Percentiles rank a stretch among this genome's conserved stretches.
Evolutionary conservation across 2,329 filamentous ascomycete species (phyloP).

Genomic region (Phaeophleospora eucalypticola): DNA sequence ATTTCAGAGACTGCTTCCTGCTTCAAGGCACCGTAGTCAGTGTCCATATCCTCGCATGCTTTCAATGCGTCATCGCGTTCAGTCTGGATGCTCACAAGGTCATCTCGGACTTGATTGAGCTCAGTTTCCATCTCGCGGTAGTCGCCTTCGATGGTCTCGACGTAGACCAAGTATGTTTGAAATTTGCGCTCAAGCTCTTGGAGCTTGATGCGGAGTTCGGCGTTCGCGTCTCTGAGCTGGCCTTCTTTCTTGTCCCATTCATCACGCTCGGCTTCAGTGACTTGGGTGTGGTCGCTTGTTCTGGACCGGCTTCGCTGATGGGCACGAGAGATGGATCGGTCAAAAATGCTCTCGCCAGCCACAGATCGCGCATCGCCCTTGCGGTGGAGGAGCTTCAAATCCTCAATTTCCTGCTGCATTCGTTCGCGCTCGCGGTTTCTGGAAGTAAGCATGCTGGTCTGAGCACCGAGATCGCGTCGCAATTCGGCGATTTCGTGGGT

Average conservation of each 20-base stretch:
- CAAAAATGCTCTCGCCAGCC: slow-evolving; percentile 83
- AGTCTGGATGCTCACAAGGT: slow-evolving; percentile 70
- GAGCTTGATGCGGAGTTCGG: slow-evolving; percentile 79
- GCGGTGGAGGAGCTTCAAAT: slow-evolving; percentile 82
- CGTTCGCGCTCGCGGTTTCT: slow-evolving; percentile 92
- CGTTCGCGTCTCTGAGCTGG: slow-evolving; percentile 79
- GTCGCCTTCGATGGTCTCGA: slow-evolving; percentile 67
- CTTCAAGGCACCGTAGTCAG: slow-evolving; percentile 50
- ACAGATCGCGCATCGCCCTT: slow-evolving; percentile 61
- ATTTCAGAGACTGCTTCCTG: slow-evolving; percentile 58
- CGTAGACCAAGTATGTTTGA: slow-evolving; percentile 72
- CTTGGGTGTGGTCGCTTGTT: slow-evolving; percentile 63
- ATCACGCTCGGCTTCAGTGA: slow-evolving; percentile 79
- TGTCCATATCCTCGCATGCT: slow-evolving; percentile 63
- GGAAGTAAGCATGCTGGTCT: slow-evolving; percentile 96
- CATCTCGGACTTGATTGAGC: slow-evolving; percentile 71
- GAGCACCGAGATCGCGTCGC: slow-evolving; percentile 85
- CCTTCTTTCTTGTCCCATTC: slow-evolving; percentile 81
- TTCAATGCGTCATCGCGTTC: slow-evolving; percentile 84
- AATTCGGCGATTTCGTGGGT: slow-evolving; percentile 90
- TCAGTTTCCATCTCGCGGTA: slow-evolving; percentile 73
- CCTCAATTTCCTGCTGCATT: slow-evolving; percentile 94
- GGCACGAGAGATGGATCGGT: slow-evolving; percentile 86
- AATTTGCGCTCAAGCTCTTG: slow-evolving; percentile 82
- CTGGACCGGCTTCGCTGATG: slow-evolving; percentile 68